Evolutionary conservation across 164 flowering plant genomes (phyloP).

Genomic region (Chimonanthus salicifolius): DNA sequence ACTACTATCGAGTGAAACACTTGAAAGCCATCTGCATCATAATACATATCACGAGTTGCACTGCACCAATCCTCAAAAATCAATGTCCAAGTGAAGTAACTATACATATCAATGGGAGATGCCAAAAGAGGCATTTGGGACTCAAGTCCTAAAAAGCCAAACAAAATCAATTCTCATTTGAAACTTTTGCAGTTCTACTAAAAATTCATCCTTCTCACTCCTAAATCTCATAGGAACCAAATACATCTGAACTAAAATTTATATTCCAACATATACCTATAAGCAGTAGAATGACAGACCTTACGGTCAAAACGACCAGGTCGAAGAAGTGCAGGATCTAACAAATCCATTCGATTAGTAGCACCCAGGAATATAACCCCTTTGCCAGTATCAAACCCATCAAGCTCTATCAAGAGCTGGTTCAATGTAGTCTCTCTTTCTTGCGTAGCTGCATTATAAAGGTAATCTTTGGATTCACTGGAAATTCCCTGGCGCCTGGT

Average conservation of each 20-base stretch:
- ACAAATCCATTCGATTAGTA: conserved; percentile 87
- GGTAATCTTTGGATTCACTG: conserved; percentile 47
- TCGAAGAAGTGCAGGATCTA: conserved; percentile 98
- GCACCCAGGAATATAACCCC: conserved; percentile 98
- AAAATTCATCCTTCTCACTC: neutral
- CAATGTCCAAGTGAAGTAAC: no score
- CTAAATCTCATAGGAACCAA: neutral
- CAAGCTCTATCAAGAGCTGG: conserved; percentile 94
- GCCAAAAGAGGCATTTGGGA: no score
- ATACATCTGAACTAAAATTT: no score
- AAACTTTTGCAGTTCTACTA: no score
- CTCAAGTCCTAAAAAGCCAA: no score
- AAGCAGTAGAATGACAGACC: conserved; percentile 37
- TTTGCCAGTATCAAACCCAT: conserved; percentile 98
- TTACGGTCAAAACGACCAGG: conserved; percentile 99
- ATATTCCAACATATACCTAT: no score
- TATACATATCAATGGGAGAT: no score
- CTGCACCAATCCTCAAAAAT: no score
- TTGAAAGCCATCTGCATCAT: no score
- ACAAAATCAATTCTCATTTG: no score
- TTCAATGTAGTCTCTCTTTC: conserved; percentile 97
- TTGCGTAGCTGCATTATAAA: conserved; percentile 91
- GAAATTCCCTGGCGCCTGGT: conserved; percentile 84
- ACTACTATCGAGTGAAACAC: no score
- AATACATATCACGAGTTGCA: no score